Conservation (phyloP, 495 filamentous ascomycete genomes). For the Wilcoxina mikolae region DNA sequence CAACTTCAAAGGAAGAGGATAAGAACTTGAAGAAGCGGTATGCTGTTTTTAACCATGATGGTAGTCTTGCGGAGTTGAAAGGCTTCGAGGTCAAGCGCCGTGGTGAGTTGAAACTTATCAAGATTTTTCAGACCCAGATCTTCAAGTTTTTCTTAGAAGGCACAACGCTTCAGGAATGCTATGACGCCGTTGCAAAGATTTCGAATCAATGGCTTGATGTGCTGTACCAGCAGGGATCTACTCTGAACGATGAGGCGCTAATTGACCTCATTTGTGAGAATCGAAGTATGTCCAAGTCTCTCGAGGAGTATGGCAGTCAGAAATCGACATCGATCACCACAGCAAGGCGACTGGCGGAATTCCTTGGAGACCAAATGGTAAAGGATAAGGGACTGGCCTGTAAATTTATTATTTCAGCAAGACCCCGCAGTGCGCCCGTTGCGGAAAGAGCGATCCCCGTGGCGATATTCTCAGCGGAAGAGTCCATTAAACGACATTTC, state of each 20-base stretch:
- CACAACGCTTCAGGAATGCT: constrained; percentile 69
- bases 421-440: constrained; percentile 75
- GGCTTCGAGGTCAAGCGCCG: constrained; percentile 96
- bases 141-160: constrained; percentile 99
- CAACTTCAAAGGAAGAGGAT: constrained; percentile 95
- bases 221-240: constrained; percentile 67
- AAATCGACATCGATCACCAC: constrained; percentile 98
- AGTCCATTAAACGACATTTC: constrained; percentile 72
- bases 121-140: constrained; percentile 97
- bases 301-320: constrained; percentile 87
- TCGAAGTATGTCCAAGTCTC: constrained; percentile 87
- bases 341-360: constrained; percentile 87
- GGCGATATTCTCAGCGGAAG: constrained; percentile 90
- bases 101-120: constrained; percentile 98
- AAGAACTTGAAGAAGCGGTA: constrained; percentile 99
- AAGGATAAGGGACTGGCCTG: constrained; percentile 98
- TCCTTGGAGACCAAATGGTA: constrained; percentile 94
- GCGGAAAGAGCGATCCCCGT: constrained; percentile 90
- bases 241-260: constrained; percentile 85
- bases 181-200: constrained; percentile 82
- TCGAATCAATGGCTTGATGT: constrained; percentile 95
- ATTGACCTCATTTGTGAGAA: constrained; percentile 99
- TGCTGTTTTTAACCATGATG: constrained; percentile 97
- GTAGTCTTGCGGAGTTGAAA: constrained; percentile 89
- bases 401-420: constrained; percentile 94